These are phyloP conservation scores for Aeminium ludgeri DNA, from an alignment of 495 filamentous ascomycete genomes.

Conservation along the genomic window DNA sequence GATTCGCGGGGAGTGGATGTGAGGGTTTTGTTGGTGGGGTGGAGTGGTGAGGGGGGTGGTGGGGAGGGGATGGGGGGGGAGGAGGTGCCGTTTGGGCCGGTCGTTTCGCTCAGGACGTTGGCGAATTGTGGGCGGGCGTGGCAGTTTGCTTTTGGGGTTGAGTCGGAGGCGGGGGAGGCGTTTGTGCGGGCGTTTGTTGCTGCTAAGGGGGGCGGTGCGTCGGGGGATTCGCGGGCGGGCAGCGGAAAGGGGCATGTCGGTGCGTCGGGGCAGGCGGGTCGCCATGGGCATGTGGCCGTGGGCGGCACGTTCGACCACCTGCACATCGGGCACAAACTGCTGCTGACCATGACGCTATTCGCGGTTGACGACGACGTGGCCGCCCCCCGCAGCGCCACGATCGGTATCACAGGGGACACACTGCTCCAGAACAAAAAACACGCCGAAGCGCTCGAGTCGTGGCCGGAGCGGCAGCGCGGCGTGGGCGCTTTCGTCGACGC, in stretches of 20 bases:
- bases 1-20: constrained; percentile 59
- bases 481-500: constrained; percentile 55
- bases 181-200: constrained; percentile 22
- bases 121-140: constrained; percentile 48
- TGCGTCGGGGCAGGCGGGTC: no score
- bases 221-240: no score
- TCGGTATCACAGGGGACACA: constrained; percentile 78
- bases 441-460: constrained; percentile 58
- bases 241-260: no score
- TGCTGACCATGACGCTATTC: constrained; percentile 70
- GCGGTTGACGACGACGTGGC: constrained; percentile 36
- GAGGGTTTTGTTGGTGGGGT: constrained; percentile 55
- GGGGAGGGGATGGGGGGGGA: constrained; percentile 22
- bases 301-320: constrained; percentile 96
- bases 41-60: constrained; percentile 23
- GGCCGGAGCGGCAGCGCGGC: constrained; percentile 50
- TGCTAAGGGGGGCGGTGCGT: constrained; percentile 6
- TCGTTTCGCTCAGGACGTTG: constrained; percentile 50
- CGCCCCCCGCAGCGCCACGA: constrained; percentile 39
- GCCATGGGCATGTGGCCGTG: constrained; percentile 54
- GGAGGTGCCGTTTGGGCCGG: constrained; percentile 29
- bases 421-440: constrained; percentile 79
- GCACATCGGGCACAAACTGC: constrained; percentile 86
- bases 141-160: constrained; percentile 51
- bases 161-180: constrained; percentile 38